Conservation (phyloP, 805 yeast genomes). For the Starmera quercuum region DNA sequence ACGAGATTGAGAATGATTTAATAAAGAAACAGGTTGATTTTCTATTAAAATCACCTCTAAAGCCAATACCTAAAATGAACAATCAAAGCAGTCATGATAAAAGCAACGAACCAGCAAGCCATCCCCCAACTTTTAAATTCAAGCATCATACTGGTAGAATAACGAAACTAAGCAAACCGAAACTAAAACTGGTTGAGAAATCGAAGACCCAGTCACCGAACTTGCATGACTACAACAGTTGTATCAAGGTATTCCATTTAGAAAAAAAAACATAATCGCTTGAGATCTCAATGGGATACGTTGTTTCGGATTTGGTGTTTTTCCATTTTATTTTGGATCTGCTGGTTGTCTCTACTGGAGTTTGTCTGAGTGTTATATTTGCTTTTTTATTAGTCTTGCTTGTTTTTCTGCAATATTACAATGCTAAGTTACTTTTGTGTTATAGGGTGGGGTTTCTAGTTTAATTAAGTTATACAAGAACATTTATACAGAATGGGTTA, state of each 20-base stretch:
- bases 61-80: slow-evolving; percentile 1
- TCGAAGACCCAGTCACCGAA: background rate
- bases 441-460: too few relatives aligned
- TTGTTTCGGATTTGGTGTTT: background rate
- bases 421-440: too few relatives aligned
- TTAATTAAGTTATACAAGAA: too few relatives aligned
- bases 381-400: too few relatives aligned
- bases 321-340: too few relatives aligned
- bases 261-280: slow-evolving; percentile 6
- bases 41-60: slow-evolving; percentile 14
- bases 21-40: slow-evolving; percentile 16
- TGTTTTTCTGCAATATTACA: too few relatives aligned
- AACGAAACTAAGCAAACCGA: background rate
- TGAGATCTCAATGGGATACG: too few relatives aligned
- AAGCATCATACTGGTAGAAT: background rate
- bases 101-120: background rate
- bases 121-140: background rate
- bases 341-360: too few relatives aligned
- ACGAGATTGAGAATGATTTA: slow-evolving; percentile 15
- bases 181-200: slow-evolving; percentile 8
- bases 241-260: slow-evolving; percentile 11
- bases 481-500: too few relatives aligned
- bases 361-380: too few relatives aligned
- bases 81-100: background rate
- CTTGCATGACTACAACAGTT: slow-evolving; percentile 7